Base-by-base conservation (phyloP, 208 protist species). In the Novymonas esmeraldas region DNA sequence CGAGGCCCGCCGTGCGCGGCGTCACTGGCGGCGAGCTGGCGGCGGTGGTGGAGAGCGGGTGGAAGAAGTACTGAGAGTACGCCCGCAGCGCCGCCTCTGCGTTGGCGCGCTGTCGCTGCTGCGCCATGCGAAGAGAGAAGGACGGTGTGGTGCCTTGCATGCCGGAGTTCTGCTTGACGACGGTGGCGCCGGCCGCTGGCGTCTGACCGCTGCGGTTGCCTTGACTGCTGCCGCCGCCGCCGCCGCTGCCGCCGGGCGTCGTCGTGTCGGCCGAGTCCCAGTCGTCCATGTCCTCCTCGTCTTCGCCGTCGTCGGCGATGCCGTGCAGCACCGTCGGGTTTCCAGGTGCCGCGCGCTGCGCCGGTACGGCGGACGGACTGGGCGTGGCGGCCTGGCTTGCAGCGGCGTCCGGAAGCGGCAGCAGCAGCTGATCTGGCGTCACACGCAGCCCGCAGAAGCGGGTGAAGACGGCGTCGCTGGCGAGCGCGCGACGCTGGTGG, bases 391-490 rank as follows among this genome's bases (percentile, higher is more conserved):
- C n/a, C 60, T 5, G 24, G 20, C 10, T 13, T 14, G 51, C 50
- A 48, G 34, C 44, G 38, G 14, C 34, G 20, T 10, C 18, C 33
- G 1, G 34, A 49, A 52, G 18, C 22, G 69, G 61, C 38, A 75
- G 56, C 33, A 68, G 52, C 18, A 75, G 55, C 44, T 75, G 42
- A 36, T 63, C 69, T 29, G 62, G 54, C 16, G 42, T 28, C n/a
- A 68, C 54, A 3, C 45, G 62, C 69, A 75, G 49, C 14, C 69
- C 61, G 24, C 69, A 75, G 54, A 75, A 75, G 18, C 45, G 61
- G 5, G 69, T 45, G 45, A 75, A 64, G 29, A 50, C 44, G 28
- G 61, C 60, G 42, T 75, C 61, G 24, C 69, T 75, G 41, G 61
- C 54, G 14, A 69, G 46, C 20, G 69, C 69, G 28, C 69, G 69